Evolutionary conservation across 495 filamentous ascomycete species (phyloP).

Genomic region (Penicillium paradoxum): DNA sequence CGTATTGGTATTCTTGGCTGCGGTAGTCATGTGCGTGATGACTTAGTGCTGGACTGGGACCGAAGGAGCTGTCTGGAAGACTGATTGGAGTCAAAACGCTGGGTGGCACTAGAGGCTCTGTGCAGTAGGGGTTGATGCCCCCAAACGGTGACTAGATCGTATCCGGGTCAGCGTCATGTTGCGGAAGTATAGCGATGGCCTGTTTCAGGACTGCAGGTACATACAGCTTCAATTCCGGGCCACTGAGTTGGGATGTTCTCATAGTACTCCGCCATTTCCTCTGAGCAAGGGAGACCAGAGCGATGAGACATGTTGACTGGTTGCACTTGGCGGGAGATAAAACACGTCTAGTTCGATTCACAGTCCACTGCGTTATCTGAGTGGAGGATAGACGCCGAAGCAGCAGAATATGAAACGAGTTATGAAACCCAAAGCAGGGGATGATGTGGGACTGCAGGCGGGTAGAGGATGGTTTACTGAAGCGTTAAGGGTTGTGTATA

Average conservation of each 20-base stretch:
- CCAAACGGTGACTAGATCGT: constrained; percentile 26
- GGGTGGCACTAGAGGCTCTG: constrained; percentile 26
- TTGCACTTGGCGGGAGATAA: constrained; percentile 23
- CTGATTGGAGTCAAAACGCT: constrained; percentile 38
- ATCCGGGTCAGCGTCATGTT: constrained; percentile 5
- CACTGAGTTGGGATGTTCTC: constrained; percentile 27
- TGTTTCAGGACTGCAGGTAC: constrained; percentile 3
- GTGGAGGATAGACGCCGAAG: constrained; percentile 4
- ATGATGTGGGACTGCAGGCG: neutral
- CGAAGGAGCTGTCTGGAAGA: constrained; percentile 36
- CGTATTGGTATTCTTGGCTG: constrained; percentile 30
- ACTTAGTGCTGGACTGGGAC: constrained; percentile 36
- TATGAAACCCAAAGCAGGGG: constrained; percentile 1
- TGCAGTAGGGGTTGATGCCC: constrained; percentile 30
- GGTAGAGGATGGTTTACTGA: neutral
- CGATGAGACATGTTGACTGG: constrained; percentile 22
- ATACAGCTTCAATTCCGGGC: constrained; percentile 33
- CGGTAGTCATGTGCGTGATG: constrained; percentile 34
- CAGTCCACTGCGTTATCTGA: neutral
- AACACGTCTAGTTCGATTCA: constrained; percentile 14
- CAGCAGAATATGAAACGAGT: constrained; percentile 2
- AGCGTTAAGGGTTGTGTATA: constrained; percentile 1
- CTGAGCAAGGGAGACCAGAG: constrained; percentile 17
- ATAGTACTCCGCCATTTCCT: constrained; percentile 32
- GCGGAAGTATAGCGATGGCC: neutral